These are phyloP conservation scores for Heterococcus sp. DNA, from an alignment of 108 stramenopile species.

Conservation along the genomic window DNA sequence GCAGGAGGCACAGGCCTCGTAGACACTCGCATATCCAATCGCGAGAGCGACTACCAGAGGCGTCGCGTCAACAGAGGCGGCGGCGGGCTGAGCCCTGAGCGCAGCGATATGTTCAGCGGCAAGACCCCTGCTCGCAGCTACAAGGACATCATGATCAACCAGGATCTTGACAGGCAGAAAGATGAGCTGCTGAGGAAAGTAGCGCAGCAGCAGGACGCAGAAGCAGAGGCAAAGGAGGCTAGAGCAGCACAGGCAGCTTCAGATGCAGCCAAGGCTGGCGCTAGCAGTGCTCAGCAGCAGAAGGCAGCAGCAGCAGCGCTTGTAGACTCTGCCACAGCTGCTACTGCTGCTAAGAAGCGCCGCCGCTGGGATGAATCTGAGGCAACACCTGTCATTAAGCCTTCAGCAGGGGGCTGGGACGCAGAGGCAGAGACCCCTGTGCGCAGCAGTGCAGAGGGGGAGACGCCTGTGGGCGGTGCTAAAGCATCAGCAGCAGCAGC, in stretches of 20 bases:
- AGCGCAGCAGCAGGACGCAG: conserved; percentile 38
- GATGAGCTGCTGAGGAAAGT: conserved; percentile 41
- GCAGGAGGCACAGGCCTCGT: conserved; percentile 70
- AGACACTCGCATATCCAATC: conserved; percentile 74
- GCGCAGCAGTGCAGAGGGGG: neutral
- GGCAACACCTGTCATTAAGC: conserved; percentile 28
- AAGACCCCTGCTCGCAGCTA: conserved; percentile 71
- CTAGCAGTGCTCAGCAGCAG: conserved; percentile 49
- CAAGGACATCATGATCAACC: conserved; percentile 76
- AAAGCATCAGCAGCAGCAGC: conserved; percentile 13
- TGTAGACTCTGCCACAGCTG: conserved; percentile 21
- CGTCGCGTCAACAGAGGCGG: conserved; percentile 18
- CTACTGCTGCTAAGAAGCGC: conserved; percentile 54
- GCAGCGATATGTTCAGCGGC: conserved; percentile 50
- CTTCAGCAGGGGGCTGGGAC: conserved; percentile 36
- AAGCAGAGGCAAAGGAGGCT: conserved; percentile 27
- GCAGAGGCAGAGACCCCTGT: conserved; percentile 58
- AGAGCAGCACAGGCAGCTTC: neutral
- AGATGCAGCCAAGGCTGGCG: conserved; percentile 15
- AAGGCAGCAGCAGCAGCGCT: conserved; percentile 23
- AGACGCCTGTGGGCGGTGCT: neutral
- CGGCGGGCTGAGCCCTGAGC: conserved; percentile 31
- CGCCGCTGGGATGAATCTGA: conserved; percentile 72
- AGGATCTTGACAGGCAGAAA: conserved; percentile 58
- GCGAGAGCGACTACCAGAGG: conserved; percentile 79